Percentiles rank a stretch among this genome's conserved stretches.
These are phyloP conservation scores for Sporothrix brunneoviolacea DNA, from an alignment of 2,329 filamentous ascomycete genomes.

Conservation along the genomic window DNA sequence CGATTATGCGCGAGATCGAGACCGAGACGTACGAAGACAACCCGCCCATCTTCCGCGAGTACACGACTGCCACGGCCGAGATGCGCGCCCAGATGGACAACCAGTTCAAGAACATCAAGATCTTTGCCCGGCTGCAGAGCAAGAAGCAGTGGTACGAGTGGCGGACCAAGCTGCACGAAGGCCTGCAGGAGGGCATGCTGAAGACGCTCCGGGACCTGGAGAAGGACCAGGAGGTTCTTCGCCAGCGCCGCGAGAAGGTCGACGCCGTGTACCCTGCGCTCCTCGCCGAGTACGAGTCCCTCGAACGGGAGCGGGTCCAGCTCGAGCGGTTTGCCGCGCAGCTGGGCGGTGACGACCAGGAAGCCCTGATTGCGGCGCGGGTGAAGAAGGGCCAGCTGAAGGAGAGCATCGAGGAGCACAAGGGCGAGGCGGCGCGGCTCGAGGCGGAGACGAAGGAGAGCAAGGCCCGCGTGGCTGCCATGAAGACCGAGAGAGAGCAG, in stretches of 20 bases:
- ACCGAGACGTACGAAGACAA: slow-evolving; percentile 83
- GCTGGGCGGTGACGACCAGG: slow-evolving; percentile 71
- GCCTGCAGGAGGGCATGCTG: slow-evolving; percentile 72
- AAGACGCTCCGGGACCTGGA: slow-evolving; percentile 72
- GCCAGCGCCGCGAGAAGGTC: slow-evolving; percentile 62
- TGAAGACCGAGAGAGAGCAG: slow-evolving; percentile 60
- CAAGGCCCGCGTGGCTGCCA: slow-evolving; percentile 55
- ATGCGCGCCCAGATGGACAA: slow-evolving; percentile 86
- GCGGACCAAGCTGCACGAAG: slow-evolving; percentile 80
- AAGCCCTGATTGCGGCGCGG: slow-evolving; percentile 69
- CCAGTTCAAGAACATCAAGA: slow-evolving; percentile 96
- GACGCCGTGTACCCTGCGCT: slow-evolving; percentile 61
- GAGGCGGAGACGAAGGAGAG: slow-evolving; percentile 61
- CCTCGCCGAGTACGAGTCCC: slow-evolving; percentile 49
- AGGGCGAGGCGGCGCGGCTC: slow-evolving; percentile 58
- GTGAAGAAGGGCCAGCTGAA: slow-evolving; percentile 59
- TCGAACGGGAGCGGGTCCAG: slow-evolving; percentile 58
- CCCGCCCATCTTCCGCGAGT: slow-evolving; percentile 84
- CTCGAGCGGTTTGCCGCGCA: slow-evolving; percentile 63
- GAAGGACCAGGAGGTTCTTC: slow-evolving; percentile 60
- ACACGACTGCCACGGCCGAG: slow-evolving; percentile 76
- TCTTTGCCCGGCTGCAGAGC: slow-evolving; percentile 79
- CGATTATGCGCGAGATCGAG: slow-evolving; percentile 86
- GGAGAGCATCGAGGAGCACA: slow-evolving; percentile 63
- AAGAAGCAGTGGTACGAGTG: slow-evolving; percentile 98